Evolutionary conservation across 2,329 filamentous ascomycete genomes (phyloP), one percentile per base, ranked within the genome.

Genomic region (Fusarium fujikuroi): DNA sequence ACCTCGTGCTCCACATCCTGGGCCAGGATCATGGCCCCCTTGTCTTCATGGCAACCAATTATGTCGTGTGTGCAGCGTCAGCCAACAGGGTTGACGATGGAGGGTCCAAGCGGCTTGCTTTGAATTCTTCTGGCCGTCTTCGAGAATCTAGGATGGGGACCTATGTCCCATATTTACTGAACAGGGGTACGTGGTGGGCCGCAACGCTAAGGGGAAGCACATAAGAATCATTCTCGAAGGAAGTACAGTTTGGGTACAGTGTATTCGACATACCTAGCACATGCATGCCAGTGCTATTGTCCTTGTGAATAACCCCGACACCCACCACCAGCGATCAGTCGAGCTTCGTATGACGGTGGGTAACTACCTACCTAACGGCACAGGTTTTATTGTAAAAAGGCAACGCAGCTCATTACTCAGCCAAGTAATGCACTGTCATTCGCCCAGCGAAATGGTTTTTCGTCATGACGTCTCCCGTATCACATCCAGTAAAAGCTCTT

Each of bases 121-220:
- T 68, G 61, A 65, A 76, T 75, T 70, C 74, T 77, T 77, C 75
- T 77, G 75, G 75, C 66, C 62, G 72, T 70, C 74, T 77, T 77
- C 75, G 75, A 77, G 75, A 77, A 77, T 76, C 74, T 76, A 59
- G 63, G 75, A 77, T 69, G 65, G 61, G 43, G 67, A 66, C 71
- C 66, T 57, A n/a, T 59, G 62, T 63, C 40, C 75, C 73, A 76
- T 53, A 63, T 64, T 67, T 64, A 60, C 60, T 37, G 42, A 39
- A 54, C 74, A 75, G 69, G 75, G 71, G 66, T 58, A 52, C 36
- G 44, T 60, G 60, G 58, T 42, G 42, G 61, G 40, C 60, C 70
- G 65, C 68, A 59, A 66, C 63, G 63, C 69, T 61, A 69, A 72
- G 63, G 73, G 66, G 75, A 62, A 67, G 63, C 75, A 36, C 49